Base-by-base conservation (phyloP, 176 grass and related monocot genomes). In the Musa itinerans region DNA sequence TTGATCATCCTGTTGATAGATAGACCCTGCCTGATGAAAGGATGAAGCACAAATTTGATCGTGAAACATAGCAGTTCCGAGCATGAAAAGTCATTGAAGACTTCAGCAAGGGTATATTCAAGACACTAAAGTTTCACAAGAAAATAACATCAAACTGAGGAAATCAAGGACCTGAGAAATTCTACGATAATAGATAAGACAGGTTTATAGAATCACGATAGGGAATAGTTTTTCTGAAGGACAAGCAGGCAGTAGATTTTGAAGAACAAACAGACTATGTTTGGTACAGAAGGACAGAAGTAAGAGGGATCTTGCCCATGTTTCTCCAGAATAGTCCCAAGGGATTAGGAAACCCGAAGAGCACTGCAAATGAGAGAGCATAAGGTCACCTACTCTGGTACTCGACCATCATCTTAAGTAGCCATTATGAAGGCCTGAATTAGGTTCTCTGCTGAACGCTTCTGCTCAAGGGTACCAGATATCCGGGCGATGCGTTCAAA, bases 391-490 rank as follows among this genome's bases (percentile, higher is more conserved):
- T 71, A 81, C 43, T 9, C 49, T 54, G 53, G 23, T 25, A 54
- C 54, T 78, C 9, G 27, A 23, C 13, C 12, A 53, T 54, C 71
- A 83, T 65, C 80, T 84, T 84, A 98, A 52, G 94, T 87, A 53
- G 90, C 92, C 84, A 94, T 85, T 76, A 99, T 84, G 78, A 99
- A 99, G 62, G 91, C 95, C 83, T 89, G 91, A 75, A 99, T 94
- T 83, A 94, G 85, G 88, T 92, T 93, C 80, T 94, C 91, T 51
- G 95, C 88, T 11, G 91, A 89, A 54, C 87, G 91, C 78, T 86
- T 90, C 84, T 99, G 88, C 61, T 92, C 85, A 64, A 76, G 63
- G 50, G 84, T 94, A 61, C 95, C 91, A 64, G 89, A 94, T 78
- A 99, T 94, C 34, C 80, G 77, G 68, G 95, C 95, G 80, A 94